These are phyloP conservation scores for Kalanchoe fedtschenkoi DNA, from an alignment of 164 flowering plant species.

Conservation along the genomic window DNA sequence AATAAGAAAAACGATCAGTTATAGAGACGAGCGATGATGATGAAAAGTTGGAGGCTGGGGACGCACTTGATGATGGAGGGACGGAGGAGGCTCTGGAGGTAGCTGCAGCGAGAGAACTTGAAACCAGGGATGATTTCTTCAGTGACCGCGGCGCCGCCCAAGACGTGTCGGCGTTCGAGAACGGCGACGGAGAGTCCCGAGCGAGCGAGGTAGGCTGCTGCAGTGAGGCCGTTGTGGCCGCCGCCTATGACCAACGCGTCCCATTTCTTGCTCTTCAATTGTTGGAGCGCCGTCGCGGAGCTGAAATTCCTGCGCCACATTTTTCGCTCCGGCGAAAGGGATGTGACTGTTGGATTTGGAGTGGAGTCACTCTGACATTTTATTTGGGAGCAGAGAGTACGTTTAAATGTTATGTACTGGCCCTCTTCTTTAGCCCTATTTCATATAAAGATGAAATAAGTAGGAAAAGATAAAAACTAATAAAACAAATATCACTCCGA, in stretches of 20 bases:
- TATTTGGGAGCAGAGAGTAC: no score
- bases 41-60: not conserved
- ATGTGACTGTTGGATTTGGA: no score
- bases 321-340: not conserved
- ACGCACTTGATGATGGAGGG: slow-evolving; percentile 61
- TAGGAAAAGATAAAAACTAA: no score
- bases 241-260: slow-evolving; percentile 84
- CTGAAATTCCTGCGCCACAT: slow-evolving; percentile 28
- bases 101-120: slow-evolving; percentile 93
- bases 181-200: slow-evolving; percentile 89
- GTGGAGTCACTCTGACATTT: no score
- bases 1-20: not conserved
- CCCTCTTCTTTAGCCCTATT: no score
- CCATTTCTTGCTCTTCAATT: slow-evolving; percentile 46
- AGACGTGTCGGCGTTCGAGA: slow-evolving; percentile 81
- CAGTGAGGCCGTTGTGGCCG: slow-evolving; percentile 93
- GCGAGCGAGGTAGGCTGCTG: slow-evolving; percentile 91
- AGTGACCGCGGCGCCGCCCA: slow-evolving; percentile 94
- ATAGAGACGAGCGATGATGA: not conserved
- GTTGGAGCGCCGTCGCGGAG: slow-evolving; percentile 10
- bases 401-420: no score
- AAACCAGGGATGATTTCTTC: slow-evolving; percentile 91
- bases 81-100: slow-evolving; percentile 95
- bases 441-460: no score
- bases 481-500: no score